Evolutionary conservation across 179 eudicot species (phyloP).

Genomic region (Spinacia oleracea): DNA sequence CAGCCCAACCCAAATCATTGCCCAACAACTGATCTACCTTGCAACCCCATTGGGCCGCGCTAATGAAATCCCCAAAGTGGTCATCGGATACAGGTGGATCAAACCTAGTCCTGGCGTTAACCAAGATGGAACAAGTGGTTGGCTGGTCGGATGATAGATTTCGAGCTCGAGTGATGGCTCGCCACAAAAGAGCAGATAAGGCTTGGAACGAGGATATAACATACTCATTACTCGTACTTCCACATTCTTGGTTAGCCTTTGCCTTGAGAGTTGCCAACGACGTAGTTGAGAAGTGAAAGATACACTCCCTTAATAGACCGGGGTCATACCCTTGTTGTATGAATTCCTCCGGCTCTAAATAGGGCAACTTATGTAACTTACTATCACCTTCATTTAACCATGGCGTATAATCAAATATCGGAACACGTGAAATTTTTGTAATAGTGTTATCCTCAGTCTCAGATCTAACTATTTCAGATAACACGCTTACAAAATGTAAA

Average conservation of each 20-base stretch:
- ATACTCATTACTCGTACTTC: not conserved
- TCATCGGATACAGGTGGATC: constrained; percentile 14
- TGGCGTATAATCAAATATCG: not conserved
- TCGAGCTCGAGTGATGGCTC: constrained; percentile 27
- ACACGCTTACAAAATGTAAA: constrained; percentile 11
- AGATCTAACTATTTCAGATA: constrained; percentile 9
- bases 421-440: not conserved
- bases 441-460: no score
- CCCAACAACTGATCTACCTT: constrained; percentile 13
- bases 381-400: no score
- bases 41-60: not conserved
- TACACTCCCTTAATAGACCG: constrained; percentile 17
- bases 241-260: constrained; percentile 35
- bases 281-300: constrained; percentile 25
- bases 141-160: not conserved
- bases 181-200: constrained; percentile 27
- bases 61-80: constrained; percentile 7
- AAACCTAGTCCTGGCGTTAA: constrained; percentile 3
- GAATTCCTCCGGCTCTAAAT: constrained; percentile 10
- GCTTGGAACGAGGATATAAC: constrained; percentile 36
- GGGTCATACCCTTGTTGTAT: not conserved
- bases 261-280: constrained; percentile 19
- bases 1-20: constrained; percentile 17
- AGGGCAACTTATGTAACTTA: constrained; percentile 21
- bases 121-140: not conserved